Base-by-base conservation (phyloP, 1,284 basidiomycete genomes). In the Malassezia cuniculi region DNA sequence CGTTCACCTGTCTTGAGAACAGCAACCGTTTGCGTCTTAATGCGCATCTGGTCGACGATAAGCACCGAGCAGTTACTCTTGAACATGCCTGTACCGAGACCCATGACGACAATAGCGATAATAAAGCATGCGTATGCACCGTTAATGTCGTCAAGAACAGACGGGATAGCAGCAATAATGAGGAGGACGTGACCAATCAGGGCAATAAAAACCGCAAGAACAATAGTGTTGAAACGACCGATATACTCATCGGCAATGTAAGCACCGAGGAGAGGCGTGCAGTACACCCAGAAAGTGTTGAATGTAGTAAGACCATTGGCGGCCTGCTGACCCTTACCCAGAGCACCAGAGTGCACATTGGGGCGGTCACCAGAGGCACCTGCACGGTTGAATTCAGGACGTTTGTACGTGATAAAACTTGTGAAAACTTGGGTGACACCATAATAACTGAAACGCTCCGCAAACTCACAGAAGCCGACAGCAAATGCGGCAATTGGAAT, bases 81-180 rank as follows among this genome's bases (percentile, higher is more conserved):
- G 75, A 87, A 84, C 20, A 77, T 73, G 15, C 83, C 84, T 4
- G 84, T 80, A 7, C 76, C 75, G 14, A 74, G 35, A 12, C 68
- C 68, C 52, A 58, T 60, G 25, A 65, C 34, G 41, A 66, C 39
- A 19, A 66, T 46, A 12, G 57, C 54, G 28, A 66, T 38, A 30
- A 73, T 55, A 58, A 86, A 83, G 27, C 74, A 72, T 2, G 74
- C 80, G 19, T 79, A 67, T 0, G 81, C 74, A 19, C 71, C 69
- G 25, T 76, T 69, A 18, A 70, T 53, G 28, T 52, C 32, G 27
- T 78, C 70, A 45, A 85, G 79, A 30, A 84, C 75, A 2, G 76
- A 73, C 0, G 83, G 83, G 18, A 84, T 65, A 6, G 79, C 75
- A 15, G 79, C 75, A 36, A 82, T 68, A 52, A 85, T 75, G 52